Conservation (phyloP, 306 rosid species). For the Vigna trinervia region DNA sequence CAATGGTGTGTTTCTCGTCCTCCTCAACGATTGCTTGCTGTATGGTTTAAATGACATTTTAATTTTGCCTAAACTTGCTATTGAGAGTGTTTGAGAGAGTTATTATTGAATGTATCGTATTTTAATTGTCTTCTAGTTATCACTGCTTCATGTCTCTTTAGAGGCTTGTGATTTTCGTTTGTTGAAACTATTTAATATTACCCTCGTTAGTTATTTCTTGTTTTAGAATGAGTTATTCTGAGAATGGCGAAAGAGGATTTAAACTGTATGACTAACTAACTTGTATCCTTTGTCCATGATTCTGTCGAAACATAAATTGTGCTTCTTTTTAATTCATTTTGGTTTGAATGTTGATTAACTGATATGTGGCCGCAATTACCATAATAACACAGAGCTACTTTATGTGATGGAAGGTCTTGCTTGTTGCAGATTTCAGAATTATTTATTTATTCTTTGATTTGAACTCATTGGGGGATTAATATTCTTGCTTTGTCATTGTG, state of each 20-base stretch:
- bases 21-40: background rate
- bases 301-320: constrained; percentile 15
- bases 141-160: background rate
- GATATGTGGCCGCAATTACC: background rate
- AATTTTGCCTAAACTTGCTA: constrained; percentile 18
- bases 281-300: constrained; percentile 17
- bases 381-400: background rate
- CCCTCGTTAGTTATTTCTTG: constrained; percentile 6
- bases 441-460: constrained; percentile 29
- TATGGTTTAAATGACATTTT: constrained; percentile 7
- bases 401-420: constrained; percentile 10
- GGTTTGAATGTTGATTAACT: background rate
- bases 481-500: constrained; percentile 35
- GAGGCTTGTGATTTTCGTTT: background rate
- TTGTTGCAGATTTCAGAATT: constrained; percentile 6
- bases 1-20: constrained; percentile 68
- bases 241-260: background rate
- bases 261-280: background rate
- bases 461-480: constrained; percentile 6
- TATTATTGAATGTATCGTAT: background rate
- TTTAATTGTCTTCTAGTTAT: background rate
- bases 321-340: constrained; percentile 8
- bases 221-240: background rate
- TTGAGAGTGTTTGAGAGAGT: constrained; percentile 17
- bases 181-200: background rate